Conservation (phyloP, 192 early-diverging fungal genomes). For the Coemansia sp. region DNA sequence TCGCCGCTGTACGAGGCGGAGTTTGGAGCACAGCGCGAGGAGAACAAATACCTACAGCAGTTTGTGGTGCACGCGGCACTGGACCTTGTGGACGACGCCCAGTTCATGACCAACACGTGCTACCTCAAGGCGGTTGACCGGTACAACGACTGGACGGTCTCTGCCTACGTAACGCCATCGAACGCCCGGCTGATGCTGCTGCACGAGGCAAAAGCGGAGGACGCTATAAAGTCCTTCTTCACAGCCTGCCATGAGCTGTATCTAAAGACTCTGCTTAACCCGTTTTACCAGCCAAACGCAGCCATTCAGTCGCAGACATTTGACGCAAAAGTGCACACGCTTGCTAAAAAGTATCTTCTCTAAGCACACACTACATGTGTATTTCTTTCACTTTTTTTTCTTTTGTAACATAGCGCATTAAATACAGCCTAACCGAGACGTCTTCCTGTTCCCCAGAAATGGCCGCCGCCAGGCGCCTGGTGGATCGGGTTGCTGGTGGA, state of each 20-base stretch:
- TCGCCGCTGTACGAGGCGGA: conserved; percentile 96
- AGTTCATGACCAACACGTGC: conserved; percentile 84
- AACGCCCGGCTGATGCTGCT: conserved; percentile 69
- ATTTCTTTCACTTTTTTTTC: neutral
- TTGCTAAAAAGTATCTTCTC: conserved; percentile 78
- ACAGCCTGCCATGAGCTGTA: conserved; percentile 47
- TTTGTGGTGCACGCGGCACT: conserved; percentile 96
- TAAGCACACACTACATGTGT: conserved; percentile 5
- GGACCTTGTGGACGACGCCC: conserved; percentile 94
- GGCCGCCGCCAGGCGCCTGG: conserved; percentile 43
- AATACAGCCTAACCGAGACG: conserved; percentile 33
- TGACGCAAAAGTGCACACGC: conserved; percentile 72
- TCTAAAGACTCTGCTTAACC: conserved; percentile 75
- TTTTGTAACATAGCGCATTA: conserved; percentile 5
- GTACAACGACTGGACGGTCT: conserved; percentile 92
- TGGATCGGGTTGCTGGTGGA: conserved; percentile 14
- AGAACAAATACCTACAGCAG: conserved; percentile 92
- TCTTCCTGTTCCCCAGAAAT: conserved; percentile 57
- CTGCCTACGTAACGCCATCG: conserved; percentile 87
- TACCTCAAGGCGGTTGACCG: conserved; percentile 93
- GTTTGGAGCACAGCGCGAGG: conserved; percentile 58
- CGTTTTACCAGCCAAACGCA: conserved; percentile 84
- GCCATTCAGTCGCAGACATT: conserved; percentile 76
- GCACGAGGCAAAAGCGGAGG: conserved; percentile 61
- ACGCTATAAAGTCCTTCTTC: conserved; percentile 63